These are phyloP conservation scores for Epichloe glyceriae DNA, from an alignment of 2,329 filamentous ascomycete species.

Conservation along the genomic window DNA sequence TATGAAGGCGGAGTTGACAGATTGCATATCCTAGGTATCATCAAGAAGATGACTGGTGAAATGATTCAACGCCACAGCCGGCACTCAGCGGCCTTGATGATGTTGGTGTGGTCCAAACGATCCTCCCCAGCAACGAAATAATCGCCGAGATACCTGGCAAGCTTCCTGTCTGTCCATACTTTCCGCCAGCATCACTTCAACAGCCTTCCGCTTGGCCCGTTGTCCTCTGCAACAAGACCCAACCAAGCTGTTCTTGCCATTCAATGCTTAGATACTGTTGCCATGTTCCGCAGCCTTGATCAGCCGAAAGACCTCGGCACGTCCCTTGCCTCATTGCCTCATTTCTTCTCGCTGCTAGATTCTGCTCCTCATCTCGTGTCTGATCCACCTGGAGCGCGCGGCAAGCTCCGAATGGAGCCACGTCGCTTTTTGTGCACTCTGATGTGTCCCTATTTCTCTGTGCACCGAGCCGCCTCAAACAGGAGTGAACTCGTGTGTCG, in stretches of 20 bases:
- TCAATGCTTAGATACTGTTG: not conserved
- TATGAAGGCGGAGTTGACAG: too few relatives aligned
- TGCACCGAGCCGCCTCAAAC: not conserved
- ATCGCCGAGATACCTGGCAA: too few relatives aligned
- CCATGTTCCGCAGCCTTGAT: not conserved
- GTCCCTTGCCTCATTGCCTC: not conserved
- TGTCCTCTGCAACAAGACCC: not conserved
- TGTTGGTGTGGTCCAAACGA: too few relatives aligned
- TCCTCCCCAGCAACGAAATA: too few relatives aligned
- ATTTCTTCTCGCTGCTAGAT: not conserved
- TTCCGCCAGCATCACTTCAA: not conserved
- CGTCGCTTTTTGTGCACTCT: conserved; percentile 2
- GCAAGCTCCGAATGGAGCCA: conserved; percentile 7
- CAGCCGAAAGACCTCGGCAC: not conserved
- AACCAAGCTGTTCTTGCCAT: not conserved
- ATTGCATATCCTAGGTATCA: too few relatives aligned
- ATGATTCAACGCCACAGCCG: too few relatives aligned
- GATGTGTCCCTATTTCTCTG: conserved; percentile 1
- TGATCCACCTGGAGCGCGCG: conserved; percentile 3
- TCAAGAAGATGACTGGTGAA: too few relatives aligned
- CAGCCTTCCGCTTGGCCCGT: not conserved
- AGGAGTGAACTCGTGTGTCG: not conserved
- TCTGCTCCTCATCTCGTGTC: not conserved
- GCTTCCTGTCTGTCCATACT: not conserved
- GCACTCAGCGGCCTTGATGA: too few relatives aligned